Evolutionary conservation across 805 yeast species (phyloP).

Genomic region (Sporopachydermia lactativora): DNA sequence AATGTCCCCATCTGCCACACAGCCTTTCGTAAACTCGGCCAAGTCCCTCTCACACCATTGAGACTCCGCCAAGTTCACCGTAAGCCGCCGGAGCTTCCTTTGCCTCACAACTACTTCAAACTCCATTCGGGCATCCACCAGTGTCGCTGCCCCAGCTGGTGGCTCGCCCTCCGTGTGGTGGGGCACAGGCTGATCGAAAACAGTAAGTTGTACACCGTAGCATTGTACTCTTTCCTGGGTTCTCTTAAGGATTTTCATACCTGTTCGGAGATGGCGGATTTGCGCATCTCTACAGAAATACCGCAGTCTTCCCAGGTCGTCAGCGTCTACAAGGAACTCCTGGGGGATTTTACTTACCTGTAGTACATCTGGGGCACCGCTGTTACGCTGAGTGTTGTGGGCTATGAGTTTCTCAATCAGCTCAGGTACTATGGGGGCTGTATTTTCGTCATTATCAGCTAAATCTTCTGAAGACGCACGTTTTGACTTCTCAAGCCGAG

Average conservation of each 20-base stretch:
- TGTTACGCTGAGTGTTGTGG: neutral
- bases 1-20: neutral
- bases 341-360: neutral
- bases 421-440: neutral
- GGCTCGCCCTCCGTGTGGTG: neutral
- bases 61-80: neutral
- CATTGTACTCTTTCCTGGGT: neutral
- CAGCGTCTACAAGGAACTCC: neutral
- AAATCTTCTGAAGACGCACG: neutral
- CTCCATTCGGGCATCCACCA: neutral
- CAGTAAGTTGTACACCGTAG: neutral
- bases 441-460: neutral
- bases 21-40: neutral
- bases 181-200: neutral
- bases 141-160: neutral
- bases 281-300: neutral
- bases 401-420: constrained; percentile 1
- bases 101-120: neutral
- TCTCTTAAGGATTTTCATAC: neutral
- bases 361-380: neutral
- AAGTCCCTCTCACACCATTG: neutral
- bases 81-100: neutral
- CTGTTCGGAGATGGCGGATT: neutral
- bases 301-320: neutral
- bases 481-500: neutral